A percentile compares a stretch with the other conserved stretches of the same genome.
Conservation (phyloP, 139 green algal genomes). For the Tetraselmis striata region DNA sequence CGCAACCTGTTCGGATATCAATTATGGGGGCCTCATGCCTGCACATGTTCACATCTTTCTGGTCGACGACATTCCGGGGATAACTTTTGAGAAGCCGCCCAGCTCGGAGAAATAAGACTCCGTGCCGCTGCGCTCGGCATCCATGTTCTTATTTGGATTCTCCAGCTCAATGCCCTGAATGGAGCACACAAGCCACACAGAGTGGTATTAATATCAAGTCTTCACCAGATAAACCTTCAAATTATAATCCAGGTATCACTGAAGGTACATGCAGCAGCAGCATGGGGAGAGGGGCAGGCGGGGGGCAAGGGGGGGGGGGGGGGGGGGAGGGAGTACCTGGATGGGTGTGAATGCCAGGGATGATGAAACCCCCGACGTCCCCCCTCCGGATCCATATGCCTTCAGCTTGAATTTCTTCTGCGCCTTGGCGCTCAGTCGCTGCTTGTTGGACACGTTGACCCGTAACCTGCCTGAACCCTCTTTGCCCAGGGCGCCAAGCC, state of each 20-base stretch:
- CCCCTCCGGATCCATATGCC: slow-evolving; percentile 36
- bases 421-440: slow-evolving; percentile 67
- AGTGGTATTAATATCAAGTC: neutral
- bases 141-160: slow-evolving; percentile 47
- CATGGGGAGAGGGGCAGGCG: neutral
- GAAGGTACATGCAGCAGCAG: too few relatives aligned
- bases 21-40: too few relatives aligned
- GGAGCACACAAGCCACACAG: neutral
- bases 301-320: too few relatives aligned
- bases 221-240: too few relatives aligned
- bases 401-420: slow-evolving; percentile 62
- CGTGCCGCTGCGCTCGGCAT: slow-evolving; percentile 48
- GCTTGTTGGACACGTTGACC: slow-evolving; percentile 62
- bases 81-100: slow-evolving; percentile 50
- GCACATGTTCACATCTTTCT: too few relatives aligned
- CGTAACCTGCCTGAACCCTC: slow-evolving; percentile 63
- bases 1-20: too few relatives aligned
- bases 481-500: slow-evolving; percentile 81
- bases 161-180: slow-evolving; percentile 84
- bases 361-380: slow-evolving; percentile 69
- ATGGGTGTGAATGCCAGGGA: slow-evolving; percentile 93
- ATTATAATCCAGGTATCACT: too few relatives aligned
- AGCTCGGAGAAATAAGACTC: slow-evolving; percentile 88
- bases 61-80: neutral
- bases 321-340: too few relatives aligned